These are phyloP conservation scores for Marsdenia floribunda DNA, from an alignment of 257 asterid genomes.

Conservation along the genomic window DNA sequence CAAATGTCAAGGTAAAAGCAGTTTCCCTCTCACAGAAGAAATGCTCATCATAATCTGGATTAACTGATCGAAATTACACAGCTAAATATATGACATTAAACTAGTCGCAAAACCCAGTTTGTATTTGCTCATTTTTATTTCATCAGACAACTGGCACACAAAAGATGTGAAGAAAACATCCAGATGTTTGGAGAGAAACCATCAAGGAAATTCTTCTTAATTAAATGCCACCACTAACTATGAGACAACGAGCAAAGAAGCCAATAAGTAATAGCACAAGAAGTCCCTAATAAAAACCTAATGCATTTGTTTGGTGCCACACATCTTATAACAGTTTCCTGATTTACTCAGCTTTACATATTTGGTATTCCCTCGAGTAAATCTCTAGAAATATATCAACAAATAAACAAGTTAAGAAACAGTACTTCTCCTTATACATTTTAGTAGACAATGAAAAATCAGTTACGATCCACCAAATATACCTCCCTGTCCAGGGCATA, in stretches of 20 bases:
- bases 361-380: background rate
- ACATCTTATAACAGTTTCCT: background rate
- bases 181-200: background rate
- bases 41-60: background rate
- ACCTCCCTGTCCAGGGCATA: background rate
- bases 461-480: background rate
- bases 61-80: background rate
- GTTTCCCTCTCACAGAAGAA: background rate
- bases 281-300: background rate
- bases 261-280: background rate
- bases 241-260: background rate
- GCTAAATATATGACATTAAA: background rate
- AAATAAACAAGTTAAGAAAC: background rate
- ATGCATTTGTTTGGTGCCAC: background rate
- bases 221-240: background rate
- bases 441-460: background rate
- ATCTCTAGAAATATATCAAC: background rate
- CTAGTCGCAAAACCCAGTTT: background rate
- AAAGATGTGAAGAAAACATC: background rate
- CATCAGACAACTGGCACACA: background rate
- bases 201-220: background rate
- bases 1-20: background rate
- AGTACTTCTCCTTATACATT: background rate
- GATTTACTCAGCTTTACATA: background rate
- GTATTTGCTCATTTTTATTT: background rate